Base-by-base conservation (phyloP, 257 asterid species). In the Orobanche coerulescens region DNA sequence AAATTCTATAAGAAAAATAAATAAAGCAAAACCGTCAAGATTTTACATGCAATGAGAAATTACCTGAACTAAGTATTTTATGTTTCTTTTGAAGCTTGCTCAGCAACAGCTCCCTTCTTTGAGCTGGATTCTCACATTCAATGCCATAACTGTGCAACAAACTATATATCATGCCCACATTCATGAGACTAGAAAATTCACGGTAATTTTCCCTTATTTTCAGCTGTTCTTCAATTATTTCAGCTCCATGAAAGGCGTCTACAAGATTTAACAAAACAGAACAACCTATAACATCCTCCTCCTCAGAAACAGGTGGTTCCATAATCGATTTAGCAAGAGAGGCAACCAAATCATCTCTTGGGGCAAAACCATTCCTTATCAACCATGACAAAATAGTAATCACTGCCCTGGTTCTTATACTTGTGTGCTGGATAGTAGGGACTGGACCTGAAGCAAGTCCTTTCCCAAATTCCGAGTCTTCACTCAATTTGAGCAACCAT, bases 131-230 rank as follows among this genome's bases (percentile, higher is more conserved):
- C 65, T 68, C 70, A 68, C 92, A 86, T 68, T 83, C 86, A 40
- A 70, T 66, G 60, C 95, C 93, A 70, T 75, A 66, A 78, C 84
- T 93, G 70, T 93, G 93, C 75, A 93, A 64, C 70, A 84, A 71
- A 75, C 99, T 78, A 71, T 93, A 93, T 26, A 82, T 77, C 97
- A 93, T 80, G 34, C 99, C 99, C 54, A 82, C 75, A 59, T 84
- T 87, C 99, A 89, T 89, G 55, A 89, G 86, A 71, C 94, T 86
- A 42, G 87, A 80, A 67, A 80, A 81, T 72, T 89, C 99, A 70
- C 64, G 62, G 69, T 93, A 86, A 57, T 75, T 82, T 65, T 78
- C 85, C 63, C 94, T 79, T 53, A 65, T 72, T 66, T 77, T 77
- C 68, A 90, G 88, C 67, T 86, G 81, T 30, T 82, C 81, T 79